Conservation (phyloP, 129 eudicot genomes). For the Cynara cardunculus region DNA sequence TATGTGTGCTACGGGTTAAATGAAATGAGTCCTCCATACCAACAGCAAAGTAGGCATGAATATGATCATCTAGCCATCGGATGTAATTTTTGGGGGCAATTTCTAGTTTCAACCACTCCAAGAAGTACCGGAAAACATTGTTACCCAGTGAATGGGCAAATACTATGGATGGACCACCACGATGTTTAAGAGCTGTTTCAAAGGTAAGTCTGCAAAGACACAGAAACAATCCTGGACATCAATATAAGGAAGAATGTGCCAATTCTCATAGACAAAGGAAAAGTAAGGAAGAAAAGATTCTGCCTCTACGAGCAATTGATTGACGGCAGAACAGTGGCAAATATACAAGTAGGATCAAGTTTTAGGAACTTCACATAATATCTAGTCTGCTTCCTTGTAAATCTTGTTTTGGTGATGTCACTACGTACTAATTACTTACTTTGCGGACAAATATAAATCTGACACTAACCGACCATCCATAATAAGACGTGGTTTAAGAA, state of each 20-base stretch:
- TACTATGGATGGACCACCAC: constrained; percentile 94
- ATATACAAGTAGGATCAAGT: neutral
- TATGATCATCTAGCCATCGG: constrained; percentile 89
- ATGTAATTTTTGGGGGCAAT: constrained; percentile 75
- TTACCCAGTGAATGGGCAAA: constrained; percentile 97
- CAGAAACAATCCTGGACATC: neutral
- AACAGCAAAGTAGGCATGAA: constrained; percentile 97
- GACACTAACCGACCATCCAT: neutral
- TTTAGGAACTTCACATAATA: neutral
- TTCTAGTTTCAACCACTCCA: constrained; percentile 97
- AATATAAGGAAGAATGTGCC: neutral
- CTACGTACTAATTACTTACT: neutral
- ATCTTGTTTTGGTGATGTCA: neutral
- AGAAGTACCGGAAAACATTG: constrained; percentile 90
- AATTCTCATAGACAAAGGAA: neutral
- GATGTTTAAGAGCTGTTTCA: constrained; percentile 90
- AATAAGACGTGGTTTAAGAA: neutral
- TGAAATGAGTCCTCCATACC: constrained; percentile 36
- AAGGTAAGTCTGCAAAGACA: constrained; percentile 69
- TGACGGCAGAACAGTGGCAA: neutral
- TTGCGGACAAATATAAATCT: neutral
- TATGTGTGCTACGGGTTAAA: constrained; percentile 21
- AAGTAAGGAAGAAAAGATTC: neutral
- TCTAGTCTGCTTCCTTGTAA: neutral
- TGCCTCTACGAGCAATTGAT: neutral